Evolutionary conservation across 2,329 filamentous ascomycete species (phyloP).

Genomic region (Tothia fuscella): DNA sequence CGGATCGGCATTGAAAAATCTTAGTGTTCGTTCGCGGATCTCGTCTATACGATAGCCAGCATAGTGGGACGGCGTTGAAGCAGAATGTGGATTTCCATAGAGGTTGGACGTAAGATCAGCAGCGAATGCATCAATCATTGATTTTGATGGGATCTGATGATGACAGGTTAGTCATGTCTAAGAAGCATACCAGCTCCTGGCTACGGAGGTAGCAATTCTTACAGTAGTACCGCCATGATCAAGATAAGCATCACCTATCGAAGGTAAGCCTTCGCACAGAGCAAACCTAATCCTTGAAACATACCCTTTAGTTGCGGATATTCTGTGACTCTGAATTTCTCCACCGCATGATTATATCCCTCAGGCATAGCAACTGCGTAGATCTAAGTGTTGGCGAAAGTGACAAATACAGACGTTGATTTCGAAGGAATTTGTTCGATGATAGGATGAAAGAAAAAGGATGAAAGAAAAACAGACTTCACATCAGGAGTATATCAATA

Average conservation of each 20-base stretch:
- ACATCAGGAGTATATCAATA: too few relatives aligned
- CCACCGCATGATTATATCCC: conserved; percentile 23
- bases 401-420: too few relatives aligned
- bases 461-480: too few relatives aligned
- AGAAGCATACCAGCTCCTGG: too few relatives aligned
- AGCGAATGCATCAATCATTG: conserved; percentile 45
- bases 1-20: conserved; percentile 47
- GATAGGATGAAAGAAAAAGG: too few relatives aligned
- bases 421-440: too few relatives aligned
- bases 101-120: conserved; percentile 43
- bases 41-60: conserved; percentile 47
- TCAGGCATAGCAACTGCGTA: too few relatives aligned
- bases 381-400: too few relatives aligned
- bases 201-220: too few relatives aligned
- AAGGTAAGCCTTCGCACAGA: background rate
- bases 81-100: conserved; percentile 59
- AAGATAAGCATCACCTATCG: conserved; percentile 35
- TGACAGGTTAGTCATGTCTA: too few relatives aligned
- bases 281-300: background rate
- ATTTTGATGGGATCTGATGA: conserved; percentile 39
- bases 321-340: conserved; percentile 27
- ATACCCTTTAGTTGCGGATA: conserved; percentile 31
- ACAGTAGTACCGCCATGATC: conserved; percentile 36
- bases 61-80: conserved; percentile 45
- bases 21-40: conserved; percentile 41